Evolutionary conservation across 305 asterid species (phyloP), one percentile per base, ranked within the genome.

Genomic region (Salvia sclarea): DNA sequence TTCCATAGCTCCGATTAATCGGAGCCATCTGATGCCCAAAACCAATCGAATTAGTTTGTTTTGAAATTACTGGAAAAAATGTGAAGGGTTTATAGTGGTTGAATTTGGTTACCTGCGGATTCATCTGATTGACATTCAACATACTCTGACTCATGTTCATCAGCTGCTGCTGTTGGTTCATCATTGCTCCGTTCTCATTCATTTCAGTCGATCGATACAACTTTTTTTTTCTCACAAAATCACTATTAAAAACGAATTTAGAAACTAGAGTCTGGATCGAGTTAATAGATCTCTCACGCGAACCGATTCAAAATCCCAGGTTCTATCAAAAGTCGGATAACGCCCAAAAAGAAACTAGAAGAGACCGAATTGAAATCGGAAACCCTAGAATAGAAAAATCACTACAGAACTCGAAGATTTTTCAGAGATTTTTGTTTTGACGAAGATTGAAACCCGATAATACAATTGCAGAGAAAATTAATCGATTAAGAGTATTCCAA

Each of bases 1-100:
- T 76, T 28, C 89, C 86, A 31, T 89, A 89, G 68, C 77, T 76
- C 49, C 96, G 86, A 75, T 80, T 90, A 82, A 85, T 84, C 84
- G 80, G 84, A 72, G 64, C 18, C 86, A 84, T 78, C 83, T 80
- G 84, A 38, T 63, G 66, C 61, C 35, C 47, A 68, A 6, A 62
- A 54, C 43, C 22, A 59, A 65, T 20, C 22, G 43, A 30, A 72
- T 78, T 30, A 33, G 16, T 60, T 7, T 33, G 66, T 11, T 50
- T 28, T 4, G 38, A 47, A 59, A 30, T 53, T 24, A 44, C 12
- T 6, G 54, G 45, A 58, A 22, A 6, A 35, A 28, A 35, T 8
- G 22, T 1, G 10, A 20, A 70, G 49, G 44, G 49, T 21, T 20
- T 40, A 44, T 18, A 56, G 11, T 25, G 71, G 61, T 54, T 8